Percentiles rank a stretch among this genome's conserved stretches.
Evolutionary conservation across 1,284 basidiomycete genomes (phyloP).

Genomic region (Omphalotus olearius): DNA sequence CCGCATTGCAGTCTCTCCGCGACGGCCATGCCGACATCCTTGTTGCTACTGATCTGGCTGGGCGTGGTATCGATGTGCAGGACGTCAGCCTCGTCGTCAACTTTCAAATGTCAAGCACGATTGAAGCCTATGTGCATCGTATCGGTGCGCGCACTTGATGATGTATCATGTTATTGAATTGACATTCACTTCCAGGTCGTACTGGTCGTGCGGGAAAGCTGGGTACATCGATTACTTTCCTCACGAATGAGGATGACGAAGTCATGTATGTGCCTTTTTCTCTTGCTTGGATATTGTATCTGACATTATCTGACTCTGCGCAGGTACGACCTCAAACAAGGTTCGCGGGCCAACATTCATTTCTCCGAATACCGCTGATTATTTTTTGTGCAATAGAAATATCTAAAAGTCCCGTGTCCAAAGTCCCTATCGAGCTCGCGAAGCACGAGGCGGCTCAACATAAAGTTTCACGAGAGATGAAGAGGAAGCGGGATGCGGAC

Average conservation of each 20-base stretch:
- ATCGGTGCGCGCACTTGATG: constrained; percentile 61
- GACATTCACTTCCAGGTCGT: constrained; percentile 45
- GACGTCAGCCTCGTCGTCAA: constrained; percentile 96
- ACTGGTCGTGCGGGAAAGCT: constrained; percentile 97
- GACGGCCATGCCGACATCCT: constrained; percentile 82
- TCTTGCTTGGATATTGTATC: not conserved
- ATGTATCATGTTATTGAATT: constrained; percentile 9
- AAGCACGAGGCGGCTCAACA: constrained; percentile 89
- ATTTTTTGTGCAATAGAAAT: constrained; percentile 55
- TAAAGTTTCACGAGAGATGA: constrained; percentile 87
- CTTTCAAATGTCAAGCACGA: constrained; percentile 94
- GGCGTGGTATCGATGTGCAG: constrained; percentile 97
- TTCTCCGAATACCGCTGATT: not conserved
- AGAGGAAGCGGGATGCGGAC: constrained; percentile 79
- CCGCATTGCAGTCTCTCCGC: constrained; percentile 81
- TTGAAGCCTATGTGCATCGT: constrained; percentile 96
- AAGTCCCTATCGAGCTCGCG: constrained; percentile 81
- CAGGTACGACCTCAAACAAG: constrained; percentile 89
- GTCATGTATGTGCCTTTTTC: constrained; percentile 72
- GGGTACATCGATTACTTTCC: constrained; percentile 91
- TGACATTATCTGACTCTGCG: constrained; percentile 16
- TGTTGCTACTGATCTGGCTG: constrained; percentile 96
- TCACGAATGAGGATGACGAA: constrained; percentile 94
- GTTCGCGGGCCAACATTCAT: constrained; percentile 31
- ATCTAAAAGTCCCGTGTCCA: constrained; percentile 89